A percentile compares a stretch with the other conserved stretches of the same genome.
These are phyloP conservation scores for Suhomyces maxii DNA, from an alignment of 1,139 yeast species.

Conservation along the genomic window DNA sequence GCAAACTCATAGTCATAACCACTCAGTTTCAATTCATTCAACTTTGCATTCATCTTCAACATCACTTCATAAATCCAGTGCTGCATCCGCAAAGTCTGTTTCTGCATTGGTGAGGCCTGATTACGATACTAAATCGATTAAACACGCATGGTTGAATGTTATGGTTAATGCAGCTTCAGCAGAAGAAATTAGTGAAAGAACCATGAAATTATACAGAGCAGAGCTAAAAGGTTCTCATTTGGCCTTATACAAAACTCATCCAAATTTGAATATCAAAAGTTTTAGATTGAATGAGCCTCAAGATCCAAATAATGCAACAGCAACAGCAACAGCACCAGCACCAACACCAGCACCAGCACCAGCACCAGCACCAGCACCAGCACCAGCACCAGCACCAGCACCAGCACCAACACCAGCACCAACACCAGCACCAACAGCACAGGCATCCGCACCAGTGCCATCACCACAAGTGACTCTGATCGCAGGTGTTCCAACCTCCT, in stretches of 20 bases:
- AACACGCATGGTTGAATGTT: slow-evolving; percentile 48
- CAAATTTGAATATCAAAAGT: slow-evolving; percentile 46
- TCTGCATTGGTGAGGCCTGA: slow-evolving; percentile 31
- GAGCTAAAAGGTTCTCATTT: slow-evolving; percentile 67
- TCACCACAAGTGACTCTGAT: neutral
- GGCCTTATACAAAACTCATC: slow-evolving; percentile 55
- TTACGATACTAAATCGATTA: slow-evolving; percentile 32
- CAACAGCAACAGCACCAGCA: neutral
- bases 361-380: neutral
- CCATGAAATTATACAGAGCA: slow-evolving; percentile 53
- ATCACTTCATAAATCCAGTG: slow-evolving; percentile 1
- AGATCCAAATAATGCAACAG: neutral
- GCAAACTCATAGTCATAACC: slow-evolving; percentile 6
- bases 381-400: no score
- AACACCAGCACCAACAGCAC: neutral
- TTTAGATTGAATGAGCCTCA: slow-evolving; percentile 28
- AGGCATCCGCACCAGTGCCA: neutral
- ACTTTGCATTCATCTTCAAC: slow-evolving; percentile 7
- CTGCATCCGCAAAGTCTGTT: slow-evolving; percentile 10
- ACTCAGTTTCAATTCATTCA: slow-evolving; percentile 11
- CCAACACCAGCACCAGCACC: neutral
- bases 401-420: no score
- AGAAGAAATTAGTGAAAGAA: slow-evolving; percentile 38
- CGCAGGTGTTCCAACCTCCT: neutral
- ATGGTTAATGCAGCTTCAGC: slow-evolving; percentile 33